These are phyloP conservation scores for Entomophthora muscae DNA, from an alignment of 371 early-diverging fungal genomes.

Conservation along the genomic window DNA sequence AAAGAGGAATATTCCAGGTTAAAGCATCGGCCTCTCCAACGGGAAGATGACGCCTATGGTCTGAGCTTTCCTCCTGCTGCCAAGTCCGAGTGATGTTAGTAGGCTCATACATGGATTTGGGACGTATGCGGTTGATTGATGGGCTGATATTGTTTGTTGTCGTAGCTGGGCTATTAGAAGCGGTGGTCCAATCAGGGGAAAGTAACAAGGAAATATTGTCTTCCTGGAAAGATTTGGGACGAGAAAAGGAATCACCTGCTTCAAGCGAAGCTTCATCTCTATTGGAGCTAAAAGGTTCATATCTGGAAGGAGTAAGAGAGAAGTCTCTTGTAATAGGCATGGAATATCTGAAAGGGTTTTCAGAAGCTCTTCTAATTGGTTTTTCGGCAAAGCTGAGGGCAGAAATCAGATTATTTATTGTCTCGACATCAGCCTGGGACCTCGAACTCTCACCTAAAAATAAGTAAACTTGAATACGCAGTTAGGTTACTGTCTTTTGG, in stretches of 20 bases:
- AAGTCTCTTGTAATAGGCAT: not conserved
- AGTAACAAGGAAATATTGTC: not conserved
- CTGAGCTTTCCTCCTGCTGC: not conserved
- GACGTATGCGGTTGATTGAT: not conserved
- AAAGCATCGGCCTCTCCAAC: not conserved
- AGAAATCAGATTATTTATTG: not conserved
- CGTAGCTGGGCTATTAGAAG: not conserved
- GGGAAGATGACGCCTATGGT: not conserved
- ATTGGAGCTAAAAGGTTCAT: not conserved
- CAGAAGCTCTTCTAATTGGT: not conserved
- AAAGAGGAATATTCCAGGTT: conserved; percentile 1
- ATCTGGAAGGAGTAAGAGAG: not conserved
- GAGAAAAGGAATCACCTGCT: not conserved
- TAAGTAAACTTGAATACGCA: not conserved
- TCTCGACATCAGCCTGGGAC: not conserved
- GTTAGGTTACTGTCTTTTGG: not conserved
- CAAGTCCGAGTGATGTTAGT: not conserved
- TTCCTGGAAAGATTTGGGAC: not conserved
- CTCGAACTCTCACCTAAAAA: not conserved
- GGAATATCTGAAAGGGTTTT: not conserved
- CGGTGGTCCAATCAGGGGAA: not conserved
- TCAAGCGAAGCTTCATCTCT: not conserved
- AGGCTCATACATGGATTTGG: conserved; percentile 7
- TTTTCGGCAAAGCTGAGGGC: not conserved
- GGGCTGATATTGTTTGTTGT: not conserved